phyloP scores from a whole-genome alignment of 139 green algal species.

The Coelastrella sp. region DNA sequence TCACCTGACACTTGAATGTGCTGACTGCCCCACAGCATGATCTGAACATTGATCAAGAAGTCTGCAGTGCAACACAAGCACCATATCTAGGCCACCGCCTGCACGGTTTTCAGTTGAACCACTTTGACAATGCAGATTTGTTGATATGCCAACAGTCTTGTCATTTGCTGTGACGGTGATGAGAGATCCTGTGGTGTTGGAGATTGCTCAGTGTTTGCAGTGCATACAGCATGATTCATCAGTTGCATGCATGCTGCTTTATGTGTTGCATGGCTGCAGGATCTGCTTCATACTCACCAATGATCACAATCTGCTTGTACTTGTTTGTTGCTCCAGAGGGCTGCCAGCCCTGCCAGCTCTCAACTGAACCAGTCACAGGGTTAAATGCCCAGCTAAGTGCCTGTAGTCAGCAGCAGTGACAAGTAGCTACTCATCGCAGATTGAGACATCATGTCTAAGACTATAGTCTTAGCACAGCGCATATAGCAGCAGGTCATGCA shows the following conservation, averaged over 20 bases:
- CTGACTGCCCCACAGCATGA: constrained; percentile 29
- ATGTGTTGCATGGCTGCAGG: neutral
- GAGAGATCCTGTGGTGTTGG: too few species aligned
- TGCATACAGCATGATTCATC: too few species aligned
- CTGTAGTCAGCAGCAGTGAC: neutral
- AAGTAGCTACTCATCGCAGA: neutral
- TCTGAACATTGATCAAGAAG: constrained; percentile 41
- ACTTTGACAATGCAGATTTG: too few species aligned
- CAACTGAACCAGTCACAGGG: neutral
- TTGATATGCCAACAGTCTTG: too few species aligned
- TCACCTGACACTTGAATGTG: neutral
- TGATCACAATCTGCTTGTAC: constrained; percentile 26
- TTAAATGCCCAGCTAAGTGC: constrained; percentile 39
- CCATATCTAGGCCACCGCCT: too few species aligned
- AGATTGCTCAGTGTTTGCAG: too few species aligned
- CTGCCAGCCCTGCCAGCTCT: constrained; percentile 38
- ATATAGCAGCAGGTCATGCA: too few species aligned
- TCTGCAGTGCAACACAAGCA: neutral
- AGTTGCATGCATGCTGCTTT: too few species aligned
- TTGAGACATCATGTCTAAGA: neutral
- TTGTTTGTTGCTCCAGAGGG: neutral
- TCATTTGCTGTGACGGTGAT: too few species aligned
- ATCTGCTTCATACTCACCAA: neutral
- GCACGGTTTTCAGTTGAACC: too few species aligned
- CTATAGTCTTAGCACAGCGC: too few species aligned